Evolutionary conservation across 164 flowering plant genomes (phyloP).

Genomic region (grape (Vitis vinifera)): ASM3070453v1 NC_081811.1:1545501-1546000

Average conservation of each 20-base stretch:
- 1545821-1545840: slow-evolving; percentile 51
- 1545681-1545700: slow-evolving; percentile 36
- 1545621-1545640: slow-evolving; percentile 2
- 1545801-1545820: slow-evolving; percentile 59
- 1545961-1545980: no score
- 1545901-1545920: background rate
- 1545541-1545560: slow-evolving; percentile 69
- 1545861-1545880: slow-evolving; percentile 51
- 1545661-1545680: background rate
- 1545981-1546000: no score
- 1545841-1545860: slow-evolving; percentile 43
- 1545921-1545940: background rate
- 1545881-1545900: slow-evolving; percentile 91
- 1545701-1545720: slow-evolving; percentile 59
- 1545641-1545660: background rate
- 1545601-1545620: slow-evolving; percentile 19
- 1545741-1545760: slow-evolving; percentile 67
- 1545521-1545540: slow-evolving; percentile 66
- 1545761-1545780: slow-evolving; percentile 80
- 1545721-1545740: slow-evolving; percentile 66
- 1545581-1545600: slow-evolving; percentile 70
- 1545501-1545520: slow-evolving; percentile 80
- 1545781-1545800: slow-evolving; percentile 76
- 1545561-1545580: slow-evolving; percentile 87
- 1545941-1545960: background rate